Base-by-base conservation (phyloP, 192 early-diverging fungal genomes). In the Linnemannia exigua region DNA sequence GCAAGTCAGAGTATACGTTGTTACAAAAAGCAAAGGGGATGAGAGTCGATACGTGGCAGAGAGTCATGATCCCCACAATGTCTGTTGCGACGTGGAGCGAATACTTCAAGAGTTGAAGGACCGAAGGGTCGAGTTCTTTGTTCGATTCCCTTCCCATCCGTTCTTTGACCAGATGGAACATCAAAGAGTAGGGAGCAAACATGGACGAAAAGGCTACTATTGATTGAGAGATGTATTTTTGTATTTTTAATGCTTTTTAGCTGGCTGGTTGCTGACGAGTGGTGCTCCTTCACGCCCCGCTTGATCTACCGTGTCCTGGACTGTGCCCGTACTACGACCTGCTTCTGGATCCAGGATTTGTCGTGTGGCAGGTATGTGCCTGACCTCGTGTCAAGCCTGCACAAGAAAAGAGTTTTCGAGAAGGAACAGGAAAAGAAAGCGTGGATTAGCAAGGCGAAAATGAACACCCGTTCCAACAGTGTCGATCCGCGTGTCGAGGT, bases 311-410 rank as follows among this genome's bases (percentile, higher is more conserved):
- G 51, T 33, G 72, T 44, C 41, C 83, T 85, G 7, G 77, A 79
- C 19, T 85, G 83, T 14, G 83, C 83, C 37, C 83, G 44, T 68
- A 68, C 83, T 20, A 85, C 77, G 2, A 85, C 83, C 28, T 85
- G 83, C 66, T 85, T 85, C 28, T 85, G 83, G 35, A 85, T 85
- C 83, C 83, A 85, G 47, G 83, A 85, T 61, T 85, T 85, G 70
- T 85, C 83, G 48, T 85, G 83, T 51, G 83, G 83, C 25, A 85
- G 70, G 76, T 85, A 85, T 3, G 83, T 72, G 1, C 74, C 41
- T 44, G 83, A 76, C 78, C 76, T 79, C 72, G 63, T 41, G 44
- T 85, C 83, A 22, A 85, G 76, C 0, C 83, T 85, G 72, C n/a
- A 63, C 33, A 46, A 54, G 37, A 66, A 15, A 25, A 44, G 41